Conservation (phyloP, 2,329 filamentous ascomycete genomes). For the Cytospora schulzeri region DNA sequence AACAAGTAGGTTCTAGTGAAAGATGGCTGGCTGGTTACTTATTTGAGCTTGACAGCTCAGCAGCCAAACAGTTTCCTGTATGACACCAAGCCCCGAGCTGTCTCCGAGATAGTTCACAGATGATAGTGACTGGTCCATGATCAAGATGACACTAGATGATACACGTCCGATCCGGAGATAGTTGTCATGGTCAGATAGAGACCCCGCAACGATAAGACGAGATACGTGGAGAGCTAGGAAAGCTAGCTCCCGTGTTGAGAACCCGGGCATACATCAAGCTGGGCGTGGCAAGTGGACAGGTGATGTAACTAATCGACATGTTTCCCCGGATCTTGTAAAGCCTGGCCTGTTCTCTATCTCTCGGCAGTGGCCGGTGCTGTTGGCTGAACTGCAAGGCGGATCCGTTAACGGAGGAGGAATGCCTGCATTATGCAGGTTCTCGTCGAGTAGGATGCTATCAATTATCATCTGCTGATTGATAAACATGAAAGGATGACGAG, state of each 20-base stretch:
- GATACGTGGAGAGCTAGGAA: constrained; percentile 1
- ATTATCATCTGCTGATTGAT: not conserved
- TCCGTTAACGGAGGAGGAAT: not conserved
- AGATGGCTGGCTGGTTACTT: too few species aligned
- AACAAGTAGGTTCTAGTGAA: not conserved
- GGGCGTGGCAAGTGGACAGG: not conserved
- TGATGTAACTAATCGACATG: not conserved
- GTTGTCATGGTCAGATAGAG: constrained; percentile 6
- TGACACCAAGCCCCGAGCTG: constrained; percentile 12
- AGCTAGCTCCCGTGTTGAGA: not conserved
- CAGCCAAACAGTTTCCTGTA: not conserved
- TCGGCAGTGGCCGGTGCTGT: not conserved
- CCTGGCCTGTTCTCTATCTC: not conserved
- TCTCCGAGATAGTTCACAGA: constrained; percentile 17
- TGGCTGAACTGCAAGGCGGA: constrained; percentile 2
- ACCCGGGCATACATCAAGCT: not conserved
- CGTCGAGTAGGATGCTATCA: not conserved
- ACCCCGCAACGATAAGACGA: constrained; percentile 27
- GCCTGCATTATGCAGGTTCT: not conserved
- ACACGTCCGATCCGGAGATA: constrained; percentile 25
- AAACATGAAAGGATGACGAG: not conserved
- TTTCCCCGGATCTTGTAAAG: not conserved
- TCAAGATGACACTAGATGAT: constrained; percentile 5
- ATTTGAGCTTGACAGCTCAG: not conserved
- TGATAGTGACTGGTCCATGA: constrained; percentile 13